Conservation (phyloP, 495 filamentous ascomycete genomes). For the Xylaria sp. region DNA sequence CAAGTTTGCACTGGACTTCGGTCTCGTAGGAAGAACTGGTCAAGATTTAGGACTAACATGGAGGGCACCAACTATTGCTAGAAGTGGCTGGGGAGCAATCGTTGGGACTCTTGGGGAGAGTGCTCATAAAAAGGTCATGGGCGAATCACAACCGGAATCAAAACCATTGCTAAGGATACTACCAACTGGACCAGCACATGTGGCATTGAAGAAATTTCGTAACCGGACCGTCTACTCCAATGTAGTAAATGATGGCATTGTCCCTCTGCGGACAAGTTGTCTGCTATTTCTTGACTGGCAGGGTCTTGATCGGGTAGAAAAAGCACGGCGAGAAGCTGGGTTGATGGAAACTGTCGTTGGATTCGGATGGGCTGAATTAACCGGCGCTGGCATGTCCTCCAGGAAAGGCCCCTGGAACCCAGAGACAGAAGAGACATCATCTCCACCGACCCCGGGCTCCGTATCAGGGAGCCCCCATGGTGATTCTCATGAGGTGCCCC, state of each 20-base stretch:
- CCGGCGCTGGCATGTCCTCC: slow-evolving; percentile 67
- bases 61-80: slow-evolving; percentile 81
- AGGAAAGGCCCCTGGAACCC: slow-evolving; percentile 47
- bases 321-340: slow-evolving; percentile 89
- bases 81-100: slow-evolving; percentile 87
- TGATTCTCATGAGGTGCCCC: slow-evolving; percentile 61
- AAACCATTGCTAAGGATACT: slow-evolving; percentile 92
- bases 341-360: slow-evolving; percentile 89
- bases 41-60: slow-evolving; percentile 95
- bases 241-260: slow-evolving; percentile 98
- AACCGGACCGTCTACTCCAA: slow-evolving; percentile 96
- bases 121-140: slow-evolving; percentile 67
- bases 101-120: slow-evolving; percentile 76
- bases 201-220: slow-evolving; percentile 82
- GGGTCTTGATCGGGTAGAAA: slow-evolving; percentile 90
- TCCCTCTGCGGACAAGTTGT: slow-evolving; percentile 92
- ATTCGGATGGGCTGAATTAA: slow-evolving; percentile 95
- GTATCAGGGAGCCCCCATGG: slow-evolving; percentile 34
- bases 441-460: slow-evolving; percentile 27
- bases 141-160: slow-evolving; percentile 72
- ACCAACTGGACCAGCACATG: slow-evolving; percentile 91
- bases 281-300: slow-evolving; percentile 97
- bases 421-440: slow-evolving; percentile 34
- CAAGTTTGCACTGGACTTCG: slow-evolving; percentile 95
- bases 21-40: slow-evolving; percentile 90